These are phyloP conservation scores for Phytophthora fragariaefolia DNA, from an alignment of 352 stramenopile genomes.

Conservation along the genomic window DNA sequence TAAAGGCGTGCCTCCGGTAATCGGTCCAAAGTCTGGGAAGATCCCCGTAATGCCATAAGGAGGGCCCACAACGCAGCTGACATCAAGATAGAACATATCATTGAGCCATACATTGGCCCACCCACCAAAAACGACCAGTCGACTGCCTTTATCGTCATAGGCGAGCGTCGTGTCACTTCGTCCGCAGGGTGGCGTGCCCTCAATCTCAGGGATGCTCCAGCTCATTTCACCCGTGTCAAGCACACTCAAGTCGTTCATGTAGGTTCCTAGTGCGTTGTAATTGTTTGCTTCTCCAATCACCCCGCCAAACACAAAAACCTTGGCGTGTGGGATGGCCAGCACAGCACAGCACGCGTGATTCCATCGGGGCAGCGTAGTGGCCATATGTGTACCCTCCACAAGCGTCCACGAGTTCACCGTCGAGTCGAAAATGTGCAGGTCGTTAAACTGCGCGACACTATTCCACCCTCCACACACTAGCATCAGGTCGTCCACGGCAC, in stretches of 20 bases:
- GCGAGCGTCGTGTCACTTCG: slow-evolving; percentile 93
- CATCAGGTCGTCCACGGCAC: slow-evolving; percentile 90
- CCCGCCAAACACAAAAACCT: slow-evolving; percentile 97
- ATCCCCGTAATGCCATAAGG: slow-evolving; percentile 95
- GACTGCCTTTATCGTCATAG: slow-evolving; percentile 93
- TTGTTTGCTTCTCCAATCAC: slow-evolving; percentile 92
- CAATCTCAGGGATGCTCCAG: slow-evolving; percentile 86
- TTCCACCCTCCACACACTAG: slow-evolving; percentile 97
- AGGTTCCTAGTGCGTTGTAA: slow-evolving; percentile 85
- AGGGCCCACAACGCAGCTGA: slow-evolving; percentile 95
- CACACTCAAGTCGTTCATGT: slow-evolving; percentile 91
- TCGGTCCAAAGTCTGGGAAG: slow-evolving; percentile 89
- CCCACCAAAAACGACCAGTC: slow-evolving; percentile 94
- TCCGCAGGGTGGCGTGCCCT: slow-evolving; percentile 83
- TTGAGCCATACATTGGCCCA: slow-evolving; percentile 96
- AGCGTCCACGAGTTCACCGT: slow-evolving; percentile 84
- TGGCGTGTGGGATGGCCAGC: slow-evolving; percentile 95
- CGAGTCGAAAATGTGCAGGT: slow-evolving; percentile 94
- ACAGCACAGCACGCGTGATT: slow-evolving; percentile 94
- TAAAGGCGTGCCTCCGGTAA: slow-evolving; percentile 91
- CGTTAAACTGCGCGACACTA: slow-evolving; percentile 94
- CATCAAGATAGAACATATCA: slow-evolving; percentile 92
- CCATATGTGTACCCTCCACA: slow-evolving; percentile 80
- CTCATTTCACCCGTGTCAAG: slow-evolving; percentile 93
- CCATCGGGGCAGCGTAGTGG: slow-evolving; percentile 89